Evolutionary conservation across 306 rosid genomes (phyloP).

Genomic region (Prunus kanzakura): DNA sequence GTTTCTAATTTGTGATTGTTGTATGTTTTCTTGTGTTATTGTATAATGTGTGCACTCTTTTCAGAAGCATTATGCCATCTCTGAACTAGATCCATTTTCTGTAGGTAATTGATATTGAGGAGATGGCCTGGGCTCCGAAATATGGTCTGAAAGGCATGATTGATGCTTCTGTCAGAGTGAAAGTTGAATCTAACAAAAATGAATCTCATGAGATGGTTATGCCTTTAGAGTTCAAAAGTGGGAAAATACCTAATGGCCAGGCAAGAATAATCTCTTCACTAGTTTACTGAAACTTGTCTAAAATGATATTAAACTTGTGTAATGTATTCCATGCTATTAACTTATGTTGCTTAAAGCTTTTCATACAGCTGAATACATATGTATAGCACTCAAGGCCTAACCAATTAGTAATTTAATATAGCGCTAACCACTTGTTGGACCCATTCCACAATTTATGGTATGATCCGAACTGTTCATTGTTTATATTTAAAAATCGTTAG

Average conservation of each 20-base stretch:
- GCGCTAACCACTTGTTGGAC: too few species aligned
- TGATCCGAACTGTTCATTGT: too few species aligned
- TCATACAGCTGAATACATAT: neutral
- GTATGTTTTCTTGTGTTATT: constrained; percentile 1
- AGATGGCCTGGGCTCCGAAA: constrained; percentile 97
- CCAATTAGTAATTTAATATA: too few species aligned
- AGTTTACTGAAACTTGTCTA: constrained; percentile 5
- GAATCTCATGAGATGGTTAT: constrained; percentile 49
- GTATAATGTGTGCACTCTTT: neutral
- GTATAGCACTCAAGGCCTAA: too few species aligned
- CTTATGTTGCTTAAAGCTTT: constrained; percentile 14
- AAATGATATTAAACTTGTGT: constrained; percentile 18
- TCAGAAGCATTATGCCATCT: neutral
- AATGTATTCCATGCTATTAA: neutral
- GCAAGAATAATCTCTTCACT: constrained; percentile 43
- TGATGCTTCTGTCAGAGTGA: constrained; percentile 88
- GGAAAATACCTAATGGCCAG: constrained; percentile 69
- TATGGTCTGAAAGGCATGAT: constrained; percentile 96
- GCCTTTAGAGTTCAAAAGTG: constrained; percentile 94
- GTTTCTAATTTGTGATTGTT: neutral
- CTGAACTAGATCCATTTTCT: constrained; percentile 19
- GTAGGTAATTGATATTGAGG: constrained; percentile 93
- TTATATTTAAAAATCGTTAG: too few species aligned
- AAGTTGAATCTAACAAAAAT: constrained; percentile 37
- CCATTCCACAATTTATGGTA: too few species aligned